A percentile compares a stretch with the other conserved stretches of the same genome.
phyloP scores from a whole-genome alignment of 1,284 basidiomycete genomes.

The Cutaneotrichosporon sp. region DNA sequence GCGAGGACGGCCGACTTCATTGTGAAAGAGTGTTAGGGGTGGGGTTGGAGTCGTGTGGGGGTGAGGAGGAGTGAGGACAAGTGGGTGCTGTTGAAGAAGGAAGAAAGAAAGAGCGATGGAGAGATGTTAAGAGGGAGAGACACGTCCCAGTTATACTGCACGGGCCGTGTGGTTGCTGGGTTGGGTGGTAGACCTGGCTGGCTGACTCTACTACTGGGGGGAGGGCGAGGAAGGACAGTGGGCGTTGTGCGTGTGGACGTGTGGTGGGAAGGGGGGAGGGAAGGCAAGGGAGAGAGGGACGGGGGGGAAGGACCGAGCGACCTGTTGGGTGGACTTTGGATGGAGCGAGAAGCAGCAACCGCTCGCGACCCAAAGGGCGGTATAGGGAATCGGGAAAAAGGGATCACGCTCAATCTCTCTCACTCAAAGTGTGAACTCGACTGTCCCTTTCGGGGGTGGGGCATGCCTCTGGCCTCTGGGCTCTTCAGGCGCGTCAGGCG shows the following conservation, averaged over 20 bases:
- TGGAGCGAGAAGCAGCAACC: too few relatives aligned
- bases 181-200: neutral
- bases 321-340: too few relatives aligned
- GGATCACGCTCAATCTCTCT: too few relatives aligned
- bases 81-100: slow-evolving; percentile 9
- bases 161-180: neutral
- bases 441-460: too few relatives aligned
- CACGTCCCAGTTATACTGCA: slow-evolving; percentile 2
- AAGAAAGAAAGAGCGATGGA: slow-evolving; percentile 4
- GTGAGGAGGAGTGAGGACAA: neutral
- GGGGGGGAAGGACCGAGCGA: too few relatives aligned
- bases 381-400: too few relatives aligned
- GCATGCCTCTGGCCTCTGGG: too few relatives aligned
- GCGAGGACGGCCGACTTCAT: slow-evolving; percentile 25
- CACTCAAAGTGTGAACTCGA: too few relatives aligned
- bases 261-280: neutral
- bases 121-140: slow-evolving; percentile 1
- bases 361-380: too few relatives aligned
- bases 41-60: slow-evolving; percentile 1
- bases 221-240: neutral
- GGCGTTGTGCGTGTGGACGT: neutral
- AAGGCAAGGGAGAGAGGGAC: neutral
- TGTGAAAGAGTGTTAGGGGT: slow-evolving; percentile 21
- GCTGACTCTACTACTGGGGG: neutral
- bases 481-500: too few relatives aligned